Evolutionary conservation across 2,329 filamentous ascomycete species (phyloP).

Genomic region (Aspergillus eucalypticola): DNA sequence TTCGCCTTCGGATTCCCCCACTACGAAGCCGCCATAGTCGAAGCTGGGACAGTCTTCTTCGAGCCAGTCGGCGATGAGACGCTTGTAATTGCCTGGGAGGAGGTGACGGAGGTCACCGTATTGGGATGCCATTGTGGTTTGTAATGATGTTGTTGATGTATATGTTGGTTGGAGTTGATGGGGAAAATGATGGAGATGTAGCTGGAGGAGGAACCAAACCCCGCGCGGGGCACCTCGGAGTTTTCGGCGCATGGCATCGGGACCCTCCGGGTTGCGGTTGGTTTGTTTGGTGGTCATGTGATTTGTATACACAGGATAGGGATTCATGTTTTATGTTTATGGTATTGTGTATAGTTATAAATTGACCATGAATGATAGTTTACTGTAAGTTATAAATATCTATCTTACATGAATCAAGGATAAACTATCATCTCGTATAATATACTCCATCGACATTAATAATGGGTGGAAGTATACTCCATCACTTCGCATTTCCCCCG

Average conservation of each 20-base stretch:
- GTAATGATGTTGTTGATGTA: constrained; percentile 26
- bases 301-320: background rate
- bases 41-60: constrained; percentile 95
- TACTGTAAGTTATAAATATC: too few relatives aligned
- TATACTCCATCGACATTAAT: too few relatives aligned
- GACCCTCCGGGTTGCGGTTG: background rate
- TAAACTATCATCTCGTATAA: too few relatives aligned
- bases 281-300: background rate
- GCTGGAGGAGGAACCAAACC: background rate
- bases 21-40: constrained; percentile 96
- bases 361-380: too few relatives aligned
- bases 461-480: too few relatives aligned
- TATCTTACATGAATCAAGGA: too few relatives aligned
- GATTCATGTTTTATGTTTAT: too few relatives aligned
- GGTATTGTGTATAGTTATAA: too few relatives aligned
- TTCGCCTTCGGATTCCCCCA: constrained; percentile 60
- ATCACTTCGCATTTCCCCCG: too few relatives aligned
- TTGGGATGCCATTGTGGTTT: constrained; percentile 49
- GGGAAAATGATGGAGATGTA: background rate
- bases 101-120: constrained; percentile 69
- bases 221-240: constrained; percentile 6
- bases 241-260: background rate
- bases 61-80: constrained; percentile 78
- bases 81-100: constrained; percentile 82
- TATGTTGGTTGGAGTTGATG: background rate